A percentile compares a stretch with the other conserved stretches of the same genome.
Evolutionary conservation across 2,329 filamentous ascomycete species (phyloP).

Genomic region (Talaromyces verruculosus): DNA sequence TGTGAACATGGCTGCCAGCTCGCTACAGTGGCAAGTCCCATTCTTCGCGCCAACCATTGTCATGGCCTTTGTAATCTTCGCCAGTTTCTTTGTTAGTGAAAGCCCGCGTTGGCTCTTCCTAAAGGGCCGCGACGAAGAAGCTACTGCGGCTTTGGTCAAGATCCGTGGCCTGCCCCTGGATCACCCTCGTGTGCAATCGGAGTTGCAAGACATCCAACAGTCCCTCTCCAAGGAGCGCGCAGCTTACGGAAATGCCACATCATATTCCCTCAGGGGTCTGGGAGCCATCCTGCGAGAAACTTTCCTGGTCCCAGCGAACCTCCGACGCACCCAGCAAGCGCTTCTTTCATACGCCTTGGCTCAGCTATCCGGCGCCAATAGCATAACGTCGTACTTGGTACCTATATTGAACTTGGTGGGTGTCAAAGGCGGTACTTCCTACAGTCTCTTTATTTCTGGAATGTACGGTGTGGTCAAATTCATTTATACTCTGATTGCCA

Average conservation of each 20-base stretch:
- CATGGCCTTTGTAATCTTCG: constrained; percentile 29
- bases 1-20: constrained; percentile 30
- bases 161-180: constrained; percentile 36
- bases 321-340: constrained; percentile 43
- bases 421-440: constrained; percentile 25
- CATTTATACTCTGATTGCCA: constrained; percentile 43
- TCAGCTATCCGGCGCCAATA: constrained; percentile 49
- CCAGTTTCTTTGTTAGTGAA: constrained; percentile 36
- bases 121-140: constrained; percentile 30
- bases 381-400: constrained; percentile 48
- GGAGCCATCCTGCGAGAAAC: constrained; percentile 38
- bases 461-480: constrained; percentile 50
- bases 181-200: constrained; percentile 29
- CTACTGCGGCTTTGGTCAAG: constrained; percentile 27
- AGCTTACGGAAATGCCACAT: constrained; percentile 14
- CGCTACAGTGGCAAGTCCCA: constrained; percentile 38
- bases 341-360: constrained; percentile 43
- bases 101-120: constrained; percentile 40
- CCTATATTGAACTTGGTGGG: constrained; percentile 46
- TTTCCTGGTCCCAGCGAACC: constrained; percentile 40
- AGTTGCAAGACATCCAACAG: constrained; percentile 32
- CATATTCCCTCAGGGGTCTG: constrained; percentile 21
- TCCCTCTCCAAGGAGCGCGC: constrained; percentile 26
- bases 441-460: constrained; percentile 42
- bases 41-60: constrained; percentile 35